Evolutionary conservation across 306 rosid species (phyloP), one percentile per base, ranked within the genome.

Genomic region (Calophaca sinica): DNA sequence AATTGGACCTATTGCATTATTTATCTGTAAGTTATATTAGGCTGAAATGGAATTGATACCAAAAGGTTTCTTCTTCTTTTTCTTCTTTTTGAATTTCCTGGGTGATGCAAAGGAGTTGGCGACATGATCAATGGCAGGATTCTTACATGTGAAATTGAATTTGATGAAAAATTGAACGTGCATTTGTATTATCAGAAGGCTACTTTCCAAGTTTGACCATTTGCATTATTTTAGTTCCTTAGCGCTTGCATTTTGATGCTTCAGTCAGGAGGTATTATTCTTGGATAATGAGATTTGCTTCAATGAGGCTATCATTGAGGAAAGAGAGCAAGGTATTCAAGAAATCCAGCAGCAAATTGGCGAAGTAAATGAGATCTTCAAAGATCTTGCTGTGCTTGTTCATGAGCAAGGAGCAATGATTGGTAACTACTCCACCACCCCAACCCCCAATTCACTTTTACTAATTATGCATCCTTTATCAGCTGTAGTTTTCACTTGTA

Each of bases 271-370:
- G 74, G 96, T 94, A 33, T 54, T 89, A 83, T 84, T 91, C 70
- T 80, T 94, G 80, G 97, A 91, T 85, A 91, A 87, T 68, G 98
- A 94, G 82, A 88, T 94, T 70, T 86, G 87, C 62, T 94, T 94
- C 86, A 94, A 94, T n/a, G 98, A 94, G 87, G 93, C 97, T 76
- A 84, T 94, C 74, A 94, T 94, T 2, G 97, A 94, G 85, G 98
- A 94, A 88, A 88, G 98, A 80, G 98, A 94, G 45, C 98, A 94
- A 67, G 97, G 98, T 33, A 94, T 94, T 83, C 94, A 94, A 83
- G 98, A 94, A 87, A 86, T 94, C 75, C 98, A 94, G 86, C 86
- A 86, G 10, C 98, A 91, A 86, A 94, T 94, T 84, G 97, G 97
- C 33, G 98, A 94, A 87, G 98, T 94, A 61, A 91, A 88, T 82